Evolutionary conservation across 2,329 filamentous ascomycete genomes (phyloP), one percentile per base, ranked within the genome.

Genomic region (Microthyrium microscopicum): DNA sequence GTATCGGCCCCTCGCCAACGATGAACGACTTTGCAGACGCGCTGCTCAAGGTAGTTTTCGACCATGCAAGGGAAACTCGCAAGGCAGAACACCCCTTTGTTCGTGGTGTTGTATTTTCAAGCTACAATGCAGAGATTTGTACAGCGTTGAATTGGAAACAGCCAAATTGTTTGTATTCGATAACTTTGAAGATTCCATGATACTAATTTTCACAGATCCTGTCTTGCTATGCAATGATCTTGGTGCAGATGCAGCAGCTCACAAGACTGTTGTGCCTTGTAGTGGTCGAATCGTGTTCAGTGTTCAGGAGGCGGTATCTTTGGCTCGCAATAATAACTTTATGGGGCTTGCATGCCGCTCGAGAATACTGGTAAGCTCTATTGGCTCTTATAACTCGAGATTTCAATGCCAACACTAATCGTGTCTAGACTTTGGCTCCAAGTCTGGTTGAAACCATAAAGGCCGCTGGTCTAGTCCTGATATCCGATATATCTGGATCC

Each of bases 61-160:
- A 93, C 43, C 87, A 95, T 53, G 85, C 85, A 2, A 71, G 87
- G 28, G 45, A 69, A 46, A 41, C 82, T 54, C 64, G 75, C 38
- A 66, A 74, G 39, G 40, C 73, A n/a, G 26, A 71, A 1, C 51
- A 81, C 6, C 74, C 82, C 35, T 71, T 75, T 12, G 75, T 89
- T 44, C 68, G 85, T 26, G 92, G 82, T 9, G 77, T 98, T 33
- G 82, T 94, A 8, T 94, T 98, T 53, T 91, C 82, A 46, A 92
- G 83, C 16, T 93, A 87, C 55, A 94, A 92, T 50, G 66, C 81
- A 9, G 78, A 77, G 41, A 70, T 95, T 15, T 98, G 89, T 57
- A 91, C 82, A 12, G 85, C 87, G 4, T 60, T 98, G 46, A 98
- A 98, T 56, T 98, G 89, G 89, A 98, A 98, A 55, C 89, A 98